Percentiles rank a stretch among this genome's conserved stretches.
Evolutionary conservation across 495 filamentous ascomycete species (phyloP).

Genomic region (Tuber brumale): DNA sequence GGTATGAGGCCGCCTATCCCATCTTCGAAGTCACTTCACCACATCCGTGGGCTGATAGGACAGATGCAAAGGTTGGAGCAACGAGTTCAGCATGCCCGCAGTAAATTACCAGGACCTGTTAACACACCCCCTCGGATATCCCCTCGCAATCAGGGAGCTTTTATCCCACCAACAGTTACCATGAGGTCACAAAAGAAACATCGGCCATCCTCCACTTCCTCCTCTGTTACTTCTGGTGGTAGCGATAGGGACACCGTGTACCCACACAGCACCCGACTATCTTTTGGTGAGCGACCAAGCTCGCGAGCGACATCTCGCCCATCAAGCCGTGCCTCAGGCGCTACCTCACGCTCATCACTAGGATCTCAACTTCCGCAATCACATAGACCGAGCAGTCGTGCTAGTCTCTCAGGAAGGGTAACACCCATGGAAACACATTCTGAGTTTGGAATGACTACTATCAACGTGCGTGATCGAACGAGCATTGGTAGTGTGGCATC

Average conservation of each 20-base stretch:
- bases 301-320: conserved; percentile 11
- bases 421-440: conserved; percentile 21
- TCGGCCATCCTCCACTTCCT: conserved; percentile 35
- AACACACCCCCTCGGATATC: conserved; percentile 75
- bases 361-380: conserved; percentile 11
- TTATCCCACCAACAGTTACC: conserved; percentile 29
- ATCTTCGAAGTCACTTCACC: conserved; percentile 77
- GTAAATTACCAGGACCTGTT: conserved; percentile 76
- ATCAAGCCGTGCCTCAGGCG: conserved; percentile 31
- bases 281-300: conserved; percentile 25
- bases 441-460: conserved; percentile 31
- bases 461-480: conserved; percentile 18
- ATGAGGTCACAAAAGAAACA: conserved; percentile 35
- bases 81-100: conserved; percentile 84
- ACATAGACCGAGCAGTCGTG: conserved; percentile 30
- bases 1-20: conserved; percentile 53
- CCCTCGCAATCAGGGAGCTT: conserved; percentile 47
- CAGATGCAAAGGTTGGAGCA: conserved; percentile 96
- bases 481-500: conserved; percentile 24
- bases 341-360: conserved; percentile 30
- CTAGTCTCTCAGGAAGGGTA: conserved; percentile 19
- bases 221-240: conserved; percentile 37
- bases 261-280: conserved; percentile 25
- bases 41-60: conserved; percentile 84
- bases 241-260: conserved; percentile 19